A percentile compares a stretch with the other conserved stretches of the same genome.
Conservation (phyloP, 176 grass and related monocot genomes). For the Bothriochloa decipiens region DNA sequence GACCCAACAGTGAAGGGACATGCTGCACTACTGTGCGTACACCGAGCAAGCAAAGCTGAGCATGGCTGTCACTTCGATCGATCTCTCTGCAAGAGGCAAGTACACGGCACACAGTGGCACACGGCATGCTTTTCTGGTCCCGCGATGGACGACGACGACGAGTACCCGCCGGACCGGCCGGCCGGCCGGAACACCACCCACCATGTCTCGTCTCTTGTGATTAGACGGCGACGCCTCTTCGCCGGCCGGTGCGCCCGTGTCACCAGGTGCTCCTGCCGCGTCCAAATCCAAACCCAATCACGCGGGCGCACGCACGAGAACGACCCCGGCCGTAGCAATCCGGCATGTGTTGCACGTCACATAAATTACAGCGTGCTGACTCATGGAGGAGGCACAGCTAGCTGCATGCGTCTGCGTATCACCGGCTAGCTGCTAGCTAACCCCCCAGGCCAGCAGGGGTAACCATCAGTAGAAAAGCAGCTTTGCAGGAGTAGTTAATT, state of each 20-base stretch:
- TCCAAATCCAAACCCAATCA: background rate
- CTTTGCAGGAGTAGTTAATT: constrained; percentile 32
- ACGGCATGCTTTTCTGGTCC: constrained; percentile 9
- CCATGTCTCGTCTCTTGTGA: background rate
- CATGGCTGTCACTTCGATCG: background rate
- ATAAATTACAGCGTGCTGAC: background rate
- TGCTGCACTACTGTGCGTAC: too few relatives aligned
- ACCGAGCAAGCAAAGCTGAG: background rate
- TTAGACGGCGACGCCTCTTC: background rate
- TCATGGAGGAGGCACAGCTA: background rate
- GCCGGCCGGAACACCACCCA: background rate
- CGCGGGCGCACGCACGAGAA: constrained; percentile 19
- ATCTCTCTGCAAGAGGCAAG: background rate
- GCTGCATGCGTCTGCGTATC: background rate
- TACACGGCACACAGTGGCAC: constrained; percentile 3
- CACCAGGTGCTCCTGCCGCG: background rate
- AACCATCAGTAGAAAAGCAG: constrained; percentile 41
- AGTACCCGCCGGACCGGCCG: background rate
- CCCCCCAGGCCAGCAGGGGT: background rate
- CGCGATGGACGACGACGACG: background rate
- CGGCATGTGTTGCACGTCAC: constrained; percentile 2
- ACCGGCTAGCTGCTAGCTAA: background rate
- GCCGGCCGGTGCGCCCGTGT: background rate
- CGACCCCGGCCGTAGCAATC: constrained; percentile 6
- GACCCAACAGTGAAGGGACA: background rate